Evolutionary conservation across 371 early-diverging fungal genomes (phyloP), one percentile per base, ranked within the genome.

Genomic region (Mortierella sp.): DNA sequence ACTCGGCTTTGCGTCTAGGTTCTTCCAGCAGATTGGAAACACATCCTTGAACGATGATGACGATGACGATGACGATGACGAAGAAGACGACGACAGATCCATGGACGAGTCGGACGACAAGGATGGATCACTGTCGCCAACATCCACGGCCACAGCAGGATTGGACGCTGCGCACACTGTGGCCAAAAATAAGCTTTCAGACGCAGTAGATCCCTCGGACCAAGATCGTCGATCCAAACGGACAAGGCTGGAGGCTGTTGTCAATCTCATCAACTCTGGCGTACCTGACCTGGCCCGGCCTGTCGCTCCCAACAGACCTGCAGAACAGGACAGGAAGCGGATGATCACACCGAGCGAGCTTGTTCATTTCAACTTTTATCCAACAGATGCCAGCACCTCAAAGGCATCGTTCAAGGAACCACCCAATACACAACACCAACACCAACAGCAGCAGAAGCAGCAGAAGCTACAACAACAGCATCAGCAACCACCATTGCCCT

Each of bases 11-110:
- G 73, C 73, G 26, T 73, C 73, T 3, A 62, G 63, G 39, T 67
- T 73, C 64, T 73, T 73, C 39, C 68, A 73, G 34, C 67, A 73
- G 53, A 73, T 73, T 58, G 73, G 73, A 24, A 64, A 55, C 39
- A 26, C 59, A 1, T 55, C 63, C 8, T 43, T 63, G 24, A 67
- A 72, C 39, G 64, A 63, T 23, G 64, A 57, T 16, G 64, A 67
- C 19, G 70, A 68, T 19, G 43, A 42, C 30, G 57, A 43, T 30
- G 27, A 27, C 21, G 49, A 48, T n/a, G 46, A 46, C 46, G 46
- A 46, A 7, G 38, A 30, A 34, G 39, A 21, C 54, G 38, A 21
- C 42, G 60, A 65, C 14, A 61, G 59, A 3, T 64, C 71, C n/a
- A 50, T 52, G 31, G 57, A 61, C 31, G 71, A 66, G 39, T 52